Conservation (phyloP, 345 rosid genomes). For the Trapa incisa region DNA sequence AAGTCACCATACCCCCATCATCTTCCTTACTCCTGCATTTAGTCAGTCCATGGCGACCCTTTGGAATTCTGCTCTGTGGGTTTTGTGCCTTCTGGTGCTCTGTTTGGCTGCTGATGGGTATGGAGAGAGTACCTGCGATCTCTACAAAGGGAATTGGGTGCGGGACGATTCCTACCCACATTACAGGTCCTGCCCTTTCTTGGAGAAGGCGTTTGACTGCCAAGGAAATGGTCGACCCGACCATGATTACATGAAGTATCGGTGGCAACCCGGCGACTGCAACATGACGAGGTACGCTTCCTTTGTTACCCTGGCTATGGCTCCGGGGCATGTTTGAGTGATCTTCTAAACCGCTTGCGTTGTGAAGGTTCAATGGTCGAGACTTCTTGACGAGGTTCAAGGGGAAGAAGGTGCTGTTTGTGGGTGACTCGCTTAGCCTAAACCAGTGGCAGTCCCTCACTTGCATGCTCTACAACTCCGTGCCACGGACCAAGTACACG, state of each 20-base stretch:
- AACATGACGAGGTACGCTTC: conserved; percentile 27
- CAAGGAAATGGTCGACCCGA: conserved; percentile 35
- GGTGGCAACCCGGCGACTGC: conserved; percentile 41
- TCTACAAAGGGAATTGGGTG: conserved; percentile 35
- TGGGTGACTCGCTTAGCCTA: conserved; percentile 38
- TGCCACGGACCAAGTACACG: conserved; percentile 15
- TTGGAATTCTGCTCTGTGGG: neutral
- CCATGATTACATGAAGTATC: conserved; percentile 26
- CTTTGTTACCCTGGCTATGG: too few species aligned
- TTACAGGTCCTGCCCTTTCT: conserved; percentile 36
- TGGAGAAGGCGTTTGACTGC: conserved; percentile 33
- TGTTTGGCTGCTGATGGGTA: too few species aligned
- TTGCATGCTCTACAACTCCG: conserved; percentile 32
- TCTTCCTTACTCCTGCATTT: neutral
- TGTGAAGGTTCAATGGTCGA: conserved; percentile 23
- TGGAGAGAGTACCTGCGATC: conserved; percentile 12
- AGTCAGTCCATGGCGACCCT: neutral
- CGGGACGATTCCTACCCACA: conserved; percentile 25
- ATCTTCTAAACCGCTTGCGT: neutral
- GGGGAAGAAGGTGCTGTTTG: conserved; percentile 39
- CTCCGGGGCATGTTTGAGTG: neutral
- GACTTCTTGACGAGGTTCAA: conserved; percentile 19
- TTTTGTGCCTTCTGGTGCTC: neutral
- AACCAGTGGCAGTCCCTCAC: conserved; percentile 41
- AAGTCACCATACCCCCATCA: neutral